Evolutionary conservation across 73 alveolate species (phyloP).

Genomic region (Paramecium biaurelia): DNA sequence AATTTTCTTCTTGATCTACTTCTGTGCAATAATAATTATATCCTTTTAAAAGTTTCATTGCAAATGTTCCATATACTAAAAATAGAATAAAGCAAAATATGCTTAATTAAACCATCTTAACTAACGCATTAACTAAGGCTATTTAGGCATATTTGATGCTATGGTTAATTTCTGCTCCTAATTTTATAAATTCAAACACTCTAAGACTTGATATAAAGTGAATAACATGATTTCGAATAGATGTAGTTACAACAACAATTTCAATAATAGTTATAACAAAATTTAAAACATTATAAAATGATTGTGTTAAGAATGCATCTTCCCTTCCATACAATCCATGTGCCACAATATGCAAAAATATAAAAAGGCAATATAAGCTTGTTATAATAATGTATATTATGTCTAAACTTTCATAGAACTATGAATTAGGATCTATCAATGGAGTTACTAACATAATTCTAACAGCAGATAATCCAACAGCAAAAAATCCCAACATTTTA

Average conservation of each 20-base stretch:
- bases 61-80: constrained; percentile 39
- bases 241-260: neutral
- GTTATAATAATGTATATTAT: neutral
- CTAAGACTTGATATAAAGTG: neutral
- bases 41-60: constrained; percentile 57
- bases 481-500: neutral
- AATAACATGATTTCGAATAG: neutral
- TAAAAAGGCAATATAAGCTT: neutral
- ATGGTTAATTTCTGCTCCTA: neutral
- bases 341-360: neutral
- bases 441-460: constrained; percentile 1
- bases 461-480: neutral
- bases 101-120: constrained; percentile 18
- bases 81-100: constrained; percentile 23
- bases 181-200: neutral
- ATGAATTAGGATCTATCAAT: neutral
- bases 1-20: neutral
- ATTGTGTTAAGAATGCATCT: neutral
- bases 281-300: neutral
- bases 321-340: neutral
- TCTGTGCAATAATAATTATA: constrained; percentile 3
- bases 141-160: constrained; percentile 29
- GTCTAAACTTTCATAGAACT: neutral
- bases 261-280: neutral
- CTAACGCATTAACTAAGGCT: neutral